These are phyloP conservation scores for Verticillium longisporum DNA, from an alignment of 2,329 filamentous ascomycete species.

Conservation along the genomic window DNA sequence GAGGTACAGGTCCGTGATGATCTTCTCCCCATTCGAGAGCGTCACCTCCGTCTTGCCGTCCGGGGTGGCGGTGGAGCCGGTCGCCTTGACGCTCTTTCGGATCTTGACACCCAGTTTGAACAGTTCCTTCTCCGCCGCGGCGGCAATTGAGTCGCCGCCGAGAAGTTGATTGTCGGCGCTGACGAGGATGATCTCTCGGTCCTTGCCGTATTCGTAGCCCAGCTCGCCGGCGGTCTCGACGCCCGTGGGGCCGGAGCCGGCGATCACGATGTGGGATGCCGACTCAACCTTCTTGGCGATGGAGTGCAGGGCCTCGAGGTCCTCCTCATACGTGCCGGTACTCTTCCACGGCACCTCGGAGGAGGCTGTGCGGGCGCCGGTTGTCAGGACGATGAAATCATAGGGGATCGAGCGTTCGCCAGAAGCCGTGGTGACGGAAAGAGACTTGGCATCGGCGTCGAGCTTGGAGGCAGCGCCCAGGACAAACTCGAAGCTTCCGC, in stretches of 20 bases:
- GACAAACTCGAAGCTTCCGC: conserved; percentile 42
- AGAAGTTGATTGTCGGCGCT: conserved; percentile 32
- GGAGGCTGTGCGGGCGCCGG: conserved; percentile 38
- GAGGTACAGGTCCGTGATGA: conserved; percentile 49
- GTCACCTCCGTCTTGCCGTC: conserved; percentile 41
- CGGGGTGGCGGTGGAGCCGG: conserved; percentile 19
- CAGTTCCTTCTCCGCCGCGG: conserved; percentile 40
- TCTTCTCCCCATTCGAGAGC: conserved; percentile 36
- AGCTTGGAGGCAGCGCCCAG: conserved; percentile 38
- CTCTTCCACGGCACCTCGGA: conserved; percentile 46
- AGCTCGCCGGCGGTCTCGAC: conserved; percentile 51
- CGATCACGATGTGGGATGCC: conserved; percentile 48
- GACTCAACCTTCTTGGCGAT: conserved; percentile 32
- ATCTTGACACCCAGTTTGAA: conserved; percentile 45
- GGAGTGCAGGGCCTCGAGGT: conserved; percentile 28
- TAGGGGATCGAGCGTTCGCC: conserved; percentile 32
- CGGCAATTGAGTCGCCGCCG: conserved; percentile 34
- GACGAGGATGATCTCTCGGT: conserved; percentile 43
- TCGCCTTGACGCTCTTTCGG: conserved; percentile 32
- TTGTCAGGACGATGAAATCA: conserved; percentile 50
- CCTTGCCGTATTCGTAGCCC: conserved; percentile 37
- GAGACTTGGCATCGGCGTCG: conserved; percentile 29
- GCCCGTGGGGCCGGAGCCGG: conserved; percentile 49
- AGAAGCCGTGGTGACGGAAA: conserved; percentile 27
- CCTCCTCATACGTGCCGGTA: conserved; percentile 37